Base-by-base conservation (phyloP, 768 basidiomycete species). In the Lenzites betulinus region DNA sequence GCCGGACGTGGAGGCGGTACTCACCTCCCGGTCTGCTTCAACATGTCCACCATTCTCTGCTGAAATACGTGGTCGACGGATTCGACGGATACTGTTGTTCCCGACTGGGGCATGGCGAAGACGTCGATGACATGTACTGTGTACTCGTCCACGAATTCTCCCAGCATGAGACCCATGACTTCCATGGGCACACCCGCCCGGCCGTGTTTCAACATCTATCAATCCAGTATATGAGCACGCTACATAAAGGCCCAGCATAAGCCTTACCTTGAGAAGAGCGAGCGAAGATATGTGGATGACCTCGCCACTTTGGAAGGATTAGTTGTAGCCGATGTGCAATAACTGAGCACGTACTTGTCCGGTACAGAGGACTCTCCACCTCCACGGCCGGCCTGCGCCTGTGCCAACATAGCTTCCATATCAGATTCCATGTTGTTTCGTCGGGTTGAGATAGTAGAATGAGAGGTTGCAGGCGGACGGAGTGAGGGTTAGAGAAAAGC, bases 61-160 rank as follows among this genome's bases (percentile, higher is more conserved):
- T 99, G 97, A 76, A 98, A 99, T 51, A 98, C 97, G 68, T 98
- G 95, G 75, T 99, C 97, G 1, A 96, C 95, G 9, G 95, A 96
- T 76, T 98, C 95, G 62, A 98, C 95, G 50, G 93, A 94, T 43
- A 98, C 96, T 0, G 93, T 95, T 18, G 96, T 98, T 63, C 96
- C 96, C 16, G 93, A 94, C 69, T 98, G 96, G 47, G 96, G 96
- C 96, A 98, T 98, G 46, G 96, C 96, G 69, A 98, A 98, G 62
- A 98, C 96, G 72, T 98, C 96, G 73, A 95, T 89, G 43, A 94
- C 90, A 75, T 94, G 89, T 47, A 96, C 87, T 4, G 90, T 90
- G 79, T 96, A 96, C 72, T 98, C 97, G 78, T 99, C 97, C 48
- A 98, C 93, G 67, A 98, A 98, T 73, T 97, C 95, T 15, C 96